phyloP scores from a whole-genome alignment of 306 rosid species.

The Cicer bijugum region DNA sequence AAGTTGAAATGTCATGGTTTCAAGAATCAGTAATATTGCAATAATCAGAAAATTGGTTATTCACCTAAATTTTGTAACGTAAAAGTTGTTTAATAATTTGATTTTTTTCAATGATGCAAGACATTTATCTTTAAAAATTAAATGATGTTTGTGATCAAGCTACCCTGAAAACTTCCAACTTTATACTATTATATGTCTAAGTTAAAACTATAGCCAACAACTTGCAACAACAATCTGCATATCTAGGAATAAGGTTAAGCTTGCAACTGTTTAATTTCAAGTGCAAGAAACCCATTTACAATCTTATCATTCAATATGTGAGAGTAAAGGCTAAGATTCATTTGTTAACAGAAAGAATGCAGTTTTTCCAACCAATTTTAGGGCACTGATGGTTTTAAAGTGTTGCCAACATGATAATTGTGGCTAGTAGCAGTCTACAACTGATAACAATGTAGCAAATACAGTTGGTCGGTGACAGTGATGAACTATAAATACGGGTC shows the following conservation, averaged over 20 bases:
- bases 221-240: constrained; percentile 2
- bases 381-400: neutral
- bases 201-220: constrained; percentile 30
- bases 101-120: neutral
- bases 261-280: constrained; percentile 8
- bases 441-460: constrained; percentile 22
- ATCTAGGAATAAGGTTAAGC: constrained; percentile 9
- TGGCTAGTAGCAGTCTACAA: constrained; percentile 7
- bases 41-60: neutral
- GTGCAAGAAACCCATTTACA: constrained; percentile 14
- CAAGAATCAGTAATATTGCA: constrained; percentile 11
- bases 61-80: constrained; percentile 14
- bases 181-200: constrained; percentile 6
- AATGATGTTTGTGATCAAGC: constrained; percentile 3
- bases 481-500: constrained; percentile 20
- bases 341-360: constrained; percentile 11
- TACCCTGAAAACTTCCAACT: constrained; percentile 18
- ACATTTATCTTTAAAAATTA: constrained; percentile 13
- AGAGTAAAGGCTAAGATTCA: neutral
- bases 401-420: neutral
- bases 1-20: constrained; percentile 3
- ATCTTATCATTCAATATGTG: constrained; percentile 14
- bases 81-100: neutral
- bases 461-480: neutral
- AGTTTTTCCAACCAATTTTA: constrained; percentile 34